phyloP scores from a whole-genome alignment of 2,329 filamentous ascomycete species.

The Fonsecaea monophora region DNA sequence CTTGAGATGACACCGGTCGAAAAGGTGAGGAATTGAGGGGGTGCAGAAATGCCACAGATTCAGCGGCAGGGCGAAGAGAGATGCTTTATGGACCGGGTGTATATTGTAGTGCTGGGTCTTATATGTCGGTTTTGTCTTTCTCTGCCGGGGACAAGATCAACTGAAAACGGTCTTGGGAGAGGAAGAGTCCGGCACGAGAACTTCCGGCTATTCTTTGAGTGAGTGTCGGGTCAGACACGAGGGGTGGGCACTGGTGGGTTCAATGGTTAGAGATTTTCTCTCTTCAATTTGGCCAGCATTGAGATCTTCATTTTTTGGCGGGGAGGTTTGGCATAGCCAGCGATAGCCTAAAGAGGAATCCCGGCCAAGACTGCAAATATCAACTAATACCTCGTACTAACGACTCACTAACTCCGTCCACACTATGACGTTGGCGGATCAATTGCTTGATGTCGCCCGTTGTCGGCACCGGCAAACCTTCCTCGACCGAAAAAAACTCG shows the following conservation, averaged over 20 bases:
- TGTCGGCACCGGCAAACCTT: constrained; percentile 20
- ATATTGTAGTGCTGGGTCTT: not conserved
- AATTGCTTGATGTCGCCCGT: not conserved
- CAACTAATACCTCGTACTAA: not conserved
- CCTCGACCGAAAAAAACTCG: constrained; percentile 8
- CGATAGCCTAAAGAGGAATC: constrained; percentile 15
- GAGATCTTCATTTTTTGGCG: constrained; percentile 2
- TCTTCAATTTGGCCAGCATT: not conserved
- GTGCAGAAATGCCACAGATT: not conserved
- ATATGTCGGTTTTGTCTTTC: not conserved
- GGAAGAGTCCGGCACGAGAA: not conserved
- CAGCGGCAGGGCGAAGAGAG: not conserved
- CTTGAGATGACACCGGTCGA: not conserved
- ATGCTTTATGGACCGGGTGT: not conserved
- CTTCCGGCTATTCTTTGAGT: not conserved
- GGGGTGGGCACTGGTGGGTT: not conserved
- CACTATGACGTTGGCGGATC: constrained; percentile 5
- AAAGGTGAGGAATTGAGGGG: not conserved
- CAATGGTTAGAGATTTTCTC: not conserved
- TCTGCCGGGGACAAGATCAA: not conserved
- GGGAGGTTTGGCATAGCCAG: not conserved
- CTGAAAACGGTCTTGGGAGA: not conserved
- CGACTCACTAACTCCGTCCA: not conserved
- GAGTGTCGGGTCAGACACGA: not conserved
- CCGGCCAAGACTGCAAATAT: constrained; percentile 7